Evolutionary conservation across 164 flowering plant species (phyloP).

Genomic region (Paratinospora sagittata): DNA sequence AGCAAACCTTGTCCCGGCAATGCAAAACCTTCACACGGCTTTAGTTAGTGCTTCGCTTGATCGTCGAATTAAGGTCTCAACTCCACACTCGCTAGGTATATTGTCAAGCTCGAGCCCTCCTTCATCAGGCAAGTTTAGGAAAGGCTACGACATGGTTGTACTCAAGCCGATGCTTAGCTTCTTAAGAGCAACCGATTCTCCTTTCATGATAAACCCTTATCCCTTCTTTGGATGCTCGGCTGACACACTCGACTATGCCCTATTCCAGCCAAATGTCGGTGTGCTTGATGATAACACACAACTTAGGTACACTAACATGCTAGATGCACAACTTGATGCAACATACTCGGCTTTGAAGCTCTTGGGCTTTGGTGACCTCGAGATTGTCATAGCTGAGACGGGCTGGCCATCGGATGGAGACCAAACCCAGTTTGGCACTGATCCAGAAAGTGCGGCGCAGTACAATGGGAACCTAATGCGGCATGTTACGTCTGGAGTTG

Average conservation of each 20-base stretch:
- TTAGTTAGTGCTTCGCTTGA: slow-evolving; percentile 44
- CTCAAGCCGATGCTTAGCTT: slow-evolving; percentile 60
- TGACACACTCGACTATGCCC: slow-evolving; percentile 53
- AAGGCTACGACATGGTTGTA: slow-evolving; percentile 55
- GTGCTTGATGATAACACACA: slow-evolving; percentile 43
- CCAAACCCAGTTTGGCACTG: slow-evolving; percentile 41
- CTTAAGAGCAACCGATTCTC: slow-evolving; percentile 49
- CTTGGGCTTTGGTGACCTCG: slow-evolving; percentile 48
- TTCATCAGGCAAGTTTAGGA: slow-evolving; percentile 58
- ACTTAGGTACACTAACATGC: slow-evolving; percentile 56
- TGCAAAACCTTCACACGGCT: slow-evolving; percentile 66
- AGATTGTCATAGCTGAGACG: slow-evolving; percentile 71
- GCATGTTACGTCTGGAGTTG: slow-evolving; percentile 52
- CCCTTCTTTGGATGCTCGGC: slow-evolving; percentile 62
- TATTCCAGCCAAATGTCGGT: slow-evolving; percentile 57
- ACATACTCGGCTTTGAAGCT: slow-evolving; percentile 51
- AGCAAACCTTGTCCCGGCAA: slow-evolving; percentile 58
- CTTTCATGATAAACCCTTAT: slow-evolving; percentile 74
- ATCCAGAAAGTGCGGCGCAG: slow-evolving; percentile 41
- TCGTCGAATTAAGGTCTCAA: slow-evolving; percentile 52
- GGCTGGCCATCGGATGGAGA: slow-evolving; percentile 79
- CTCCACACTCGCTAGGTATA: slow-evolving; percentile 76
- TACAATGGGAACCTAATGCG: slow-evolving; percentile 46
- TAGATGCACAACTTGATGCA: slow-evolving; percentile 77
- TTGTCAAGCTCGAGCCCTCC: slow-evolving; percentile 69